A percentile compares a stretch with the other conserved stretches of the same genome.
phyloP scores from a whole-genome alignment of 306 rosid species.

The Cicer cuneatum region DNA sequence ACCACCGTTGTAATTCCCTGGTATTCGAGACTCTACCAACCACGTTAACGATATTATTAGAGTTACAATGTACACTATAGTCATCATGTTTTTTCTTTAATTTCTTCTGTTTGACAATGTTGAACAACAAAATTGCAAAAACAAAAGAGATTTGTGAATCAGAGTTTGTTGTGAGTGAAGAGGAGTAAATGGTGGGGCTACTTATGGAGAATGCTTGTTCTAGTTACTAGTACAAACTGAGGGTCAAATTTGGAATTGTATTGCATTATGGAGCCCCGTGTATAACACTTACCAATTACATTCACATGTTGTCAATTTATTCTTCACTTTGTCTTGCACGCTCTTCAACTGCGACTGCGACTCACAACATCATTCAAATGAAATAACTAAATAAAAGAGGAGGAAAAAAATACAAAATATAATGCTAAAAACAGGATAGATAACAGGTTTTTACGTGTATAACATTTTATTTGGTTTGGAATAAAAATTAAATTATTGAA shows the following conservation, averaged over 20 bases:
- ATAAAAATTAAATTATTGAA: too few relatives aligned
- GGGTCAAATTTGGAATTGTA: constrained; percentile 27
- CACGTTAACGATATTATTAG: constrained; percentile 58
- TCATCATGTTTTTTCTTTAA: background rate
- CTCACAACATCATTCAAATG: background rate
- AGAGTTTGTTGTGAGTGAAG: constrained; percentile 36
- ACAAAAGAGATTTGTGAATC: constrained; percentile 33
- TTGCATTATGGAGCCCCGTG: constrained; percentile 17
- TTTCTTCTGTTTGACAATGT: background rate
- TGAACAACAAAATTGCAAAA: background rate
- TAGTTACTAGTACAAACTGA: constrained; percentile 8
- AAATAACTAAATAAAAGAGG: background rate
- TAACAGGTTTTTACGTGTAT: too few relatives aligned
- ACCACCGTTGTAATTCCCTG: constrained; percentile 76
- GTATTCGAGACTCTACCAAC: constrained; percentile 70
- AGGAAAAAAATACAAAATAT: too few relatives aligned
- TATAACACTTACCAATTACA: background rate
- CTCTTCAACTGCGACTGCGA: background rate
- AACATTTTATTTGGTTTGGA: too few relatives aligned
- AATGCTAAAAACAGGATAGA: too few relatives aligned
- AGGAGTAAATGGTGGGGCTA: constrained; percentile 45
- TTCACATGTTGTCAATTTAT: constrained; percentile 2
- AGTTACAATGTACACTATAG: constrained; percentile 39
- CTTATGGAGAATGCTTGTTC: constrained; percentile 61
- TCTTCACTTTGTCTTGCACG: background rate